phyloP scores from a whole-genome alignment of 176 grass and related monocot species.

The Cenchrus purpureus region DNA sequence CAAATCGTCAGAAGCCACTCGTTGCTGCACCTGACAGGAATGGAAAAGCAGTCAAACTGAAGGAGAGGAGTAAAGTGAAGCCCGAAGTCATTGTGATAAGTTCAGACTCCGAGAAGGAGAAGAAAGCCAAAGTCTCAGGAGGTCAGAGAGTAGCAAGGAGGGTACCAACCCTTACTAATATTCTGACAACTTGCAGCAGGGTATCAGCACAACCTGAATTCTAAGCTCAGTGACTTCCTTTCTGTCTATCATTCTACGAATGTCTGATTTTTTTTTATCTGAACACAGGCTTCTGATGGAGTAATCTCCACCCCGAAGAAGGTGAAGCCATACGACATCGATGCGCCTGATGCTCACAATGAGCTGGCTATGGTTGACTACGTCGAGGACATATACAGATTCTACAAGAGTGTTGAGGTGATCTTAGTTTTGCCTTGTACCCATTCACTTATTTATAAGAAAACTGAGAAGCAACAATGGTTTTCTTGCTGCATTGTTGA shows the following conservation, averaged over 20 bases:
- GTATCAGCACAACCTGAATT: slow-evolving; percentile 32
- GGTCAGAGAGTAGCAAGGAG: slow-evolving; percentile 23
- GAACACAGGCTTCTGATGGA: slow-evolving; percentile 50
- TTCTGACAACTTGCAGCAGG: slow-evolving; percentile 49
- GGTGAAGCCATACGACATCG: slow-evolving; percentile 53
- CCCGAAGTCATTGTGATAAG: slow-evolving; percentile 43
- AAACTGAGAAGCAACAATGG: slow-evolving; percentile 12
- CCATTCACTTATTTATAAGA: not conserved
- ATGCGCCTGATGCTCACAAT: slow-evolving; percentile 62
- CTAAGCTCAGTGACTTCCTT: not conserved
- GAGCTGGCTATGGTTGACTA: slow-evolving; percentile 85
- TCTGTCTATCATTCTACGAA: not conserved
- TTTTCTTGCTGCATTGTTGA: slow-evolving; percentile 7
- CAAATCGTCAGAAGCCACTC: slow-evolving; percentile 34
- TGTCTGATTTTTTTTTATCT: slow-evolving; percentile 22
- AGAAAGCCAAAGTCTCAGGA: slow-evolving; percentile 30
- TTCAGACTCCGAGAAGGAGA: slow-evolving; percentile 42
- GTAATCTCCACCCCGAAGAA: slow-evolving; percentile 37
- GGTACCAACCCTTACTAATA: slow-evolving; percentile 20
- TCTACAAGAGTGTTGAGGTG: slow-evolving; percentile 78
- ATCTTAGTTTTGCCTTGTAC: slow-evolving; percentile 23
- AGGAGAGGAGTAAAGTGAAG: slow-evolving; percentile 32
- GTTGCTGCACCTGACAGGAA: slow-evolving; percentile 12
- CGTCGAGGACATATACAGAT: slow-evolving; percentile 75
- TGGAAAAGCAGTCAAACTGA: slow-evolving; percentile 36